Evolutionary conservation across 2,329 filamentous ascomycete genomes (phyloP), one percentile per base, ranked within the genome.

Genomic region (Claviceps pusilla): DNA sequence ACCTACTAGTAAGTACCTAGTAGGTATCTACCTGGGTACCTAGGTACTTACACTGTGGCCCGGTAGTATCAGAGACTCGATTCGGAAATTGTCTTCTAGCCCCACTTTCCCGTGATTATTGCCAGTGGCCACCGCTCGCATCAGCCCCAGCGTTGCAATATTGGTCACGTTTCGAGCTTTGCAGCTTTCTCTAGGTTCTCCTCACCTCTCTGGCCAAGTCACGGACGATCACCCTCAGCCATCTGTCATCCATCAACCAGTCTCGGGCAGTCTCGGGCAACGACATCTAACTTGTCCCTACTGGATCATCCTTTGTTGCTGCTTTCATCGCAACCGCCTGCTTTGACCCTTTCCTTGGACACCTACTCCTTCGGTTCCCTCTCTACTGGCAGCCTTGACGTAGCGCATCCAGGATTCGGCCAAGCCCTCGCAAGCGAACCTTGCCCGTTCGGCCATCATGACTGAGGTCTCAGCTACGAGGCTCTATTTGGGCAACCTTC

Each of bases 401-500:
- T 12, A 12, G 43, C 54, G 52, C 51, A 41, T 41, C 48, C 54
- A 54, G 51, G 54, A 56, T 45, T 51, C 48, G 2, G 43, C 49
- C 10, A 31, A 51, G 31, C 41, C 53, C 19, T 37, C 48, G 42
- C 42, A 48, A 39, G 29, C 48, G 19, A 33, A 37, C 19, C 52
- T 50, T 56, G 57, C 43, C 57, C 54, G 43, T 50, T 55, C 63
- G 61, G 31, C 62, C 68, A 78, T 71, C 68, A 78, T 71, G 70
- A 89, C 89, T 66, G 89, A 95, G 75, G 91, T 96, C 62, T 95
- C 89, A 59, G 86, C 87, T 62, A 97, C 91, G 68, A 83, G 93
- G 75, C 87, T 97, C 63, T 98, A 97, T 76, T 77, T 97, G 75
- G 91, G 91, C 73, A 97, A 97, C 76, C 85, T 98, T 71, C 91